Evolutionary conservation across 495 filamentous ascomycete species (phyloP).

Genomic region (Tetracladium setigerum): DNA sequence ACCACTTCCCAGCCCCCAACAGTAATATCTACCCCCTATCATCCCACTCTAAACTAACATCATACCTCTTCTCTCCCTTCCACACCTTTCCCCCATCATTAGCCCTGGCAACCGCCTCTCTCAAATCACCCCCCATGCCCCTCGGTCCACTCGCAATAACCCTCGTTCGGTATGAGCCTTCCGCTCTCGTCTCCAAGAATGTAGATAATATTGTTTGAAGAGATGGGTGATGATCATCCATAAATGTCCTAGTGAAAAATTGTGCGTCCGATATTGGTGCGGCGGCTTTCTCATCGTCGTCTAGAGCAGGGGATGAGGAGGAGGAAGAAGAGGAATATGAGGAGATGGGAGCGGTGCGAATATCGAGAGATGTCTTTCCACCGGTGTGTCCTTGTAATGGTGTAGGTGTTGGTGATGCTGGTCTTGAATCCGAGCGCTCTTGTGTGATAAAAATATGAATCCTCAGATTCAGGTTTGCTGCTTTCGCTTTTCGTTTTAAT

Average conservation of each 20-base stretch:
- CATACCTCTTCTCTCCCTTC: constrained; percentile 45
- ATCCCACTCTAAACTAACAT: constrained; percentile 52
- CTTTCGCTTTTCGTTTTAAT: constrained; percentile 30
- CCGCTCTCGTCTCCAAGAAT: constrained; percentile 29
- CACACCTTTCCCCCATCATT: constrained; percentile 44
- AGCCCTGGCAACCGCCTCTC: constrained; percentile 42
- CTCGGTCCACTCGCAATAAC: constrained; percentile 57
- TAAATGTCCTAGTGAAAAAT: background rate
- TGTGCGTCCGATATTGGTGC: too few species aligned
- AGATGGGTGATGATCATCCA: constrained; percentile 21
- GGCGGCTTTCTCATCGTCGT: too few species aligned
- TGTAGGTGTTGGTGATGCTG: background rate
- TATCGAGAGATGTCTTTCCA: constrained; percentile 2
- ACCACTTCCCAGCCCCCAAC: constrained; percentile 12
- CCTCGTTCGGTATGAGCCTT: constrained; percentile 36
- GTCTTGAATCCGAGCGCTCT: constrained; percentile 18
- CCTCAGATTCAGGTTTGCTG: constrained; percentile 27
- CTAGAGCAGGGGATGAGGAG: background rate
- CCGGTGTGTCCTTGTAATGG: constrained; percentile 19
- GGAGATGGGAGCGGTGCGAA: background rate
- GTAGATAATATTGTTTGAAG: constrained; percentile 25
- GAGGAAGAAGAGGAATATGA: background rate
- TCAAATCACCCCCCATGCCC: constrained; percentile 49
- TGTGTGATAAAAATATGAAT: constrained; percentile 53
- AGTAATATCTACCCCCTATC: constrained; percentile 25